Percentiles rank a stretch among this genome's conserved stretches.
Evolutionary conservation across 345 rosid genomes (phyloP).

Genomic region (Eutrema japonicum): DNA sequence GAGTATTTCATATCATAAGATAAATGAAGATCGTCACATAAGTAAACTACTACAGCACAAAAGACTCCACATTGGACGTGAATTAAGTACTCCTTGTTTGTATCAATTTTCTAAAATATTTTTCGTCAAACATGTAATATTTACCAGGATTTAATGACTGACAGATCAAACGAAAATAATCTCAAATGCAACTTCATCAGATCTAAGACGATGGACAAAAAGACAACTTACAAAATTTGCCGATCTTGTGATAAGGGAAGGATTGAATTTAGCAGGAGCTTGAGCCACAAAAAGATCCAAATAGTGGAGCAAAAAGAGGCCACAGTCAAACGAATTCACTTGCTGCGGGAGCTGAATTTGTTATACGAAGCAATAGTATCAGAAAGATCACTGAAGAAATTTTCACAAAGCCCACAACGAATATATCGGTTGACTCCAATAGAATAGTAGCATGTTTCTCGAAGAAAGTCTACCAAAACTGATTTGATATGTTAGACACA

Average conservation of each 20-base stretch:
- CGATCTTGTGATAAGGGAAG: slow-evolving; percentile 52
- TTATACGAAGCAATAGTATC: slow-evolving; percentile 29
- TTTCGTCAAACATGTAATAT: slow-evolving; percentile 2
- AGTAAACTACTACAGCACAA: neutral
- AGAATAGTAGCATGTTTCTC: slow-evolving; percentile 4
- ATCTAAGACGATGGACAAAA: slow-evolving; percentile 8
- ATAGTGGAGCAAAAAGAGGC: slow-evolving; percentile 92
- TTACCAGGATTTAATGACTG: neutral
- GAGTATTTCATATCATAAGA: slow-evolving; percentile 10
- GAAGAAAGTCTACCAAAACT: neutral
- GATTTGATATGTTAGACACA: slow-evolving; percentile 14
- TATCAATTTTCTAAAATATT: neutral
- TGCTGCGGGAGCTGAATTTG: slow-evolving; percentile 87
- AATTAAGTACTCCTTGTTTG: neutral
- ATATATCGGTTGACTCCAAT: slow-evolving; percentile 1
- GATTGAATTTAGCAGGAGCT: slow-evolving; percentile 72
- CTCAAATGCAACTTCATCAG: slow-evolving; percentile 21
- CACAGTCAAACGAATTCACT: slow-evolving; percentile 91
- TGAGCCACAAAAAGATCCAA: slow-evolving; percentile 75
- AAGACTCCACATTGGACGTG: neutral
- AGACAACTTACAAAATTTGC: slow-evolving; percentile 66
- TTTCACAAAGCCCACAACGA: slow-evolving; percentile 13
- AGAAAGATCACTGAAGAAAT: slow-evolving; percentile 23
- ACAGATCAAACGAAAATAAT: neutral
- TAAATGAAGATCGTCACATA: neutral